phyloP scores from a whole-genome alignment of 2,329 filamentous ascomycete genomes.

The Fusarium marasasianum region DNA sequence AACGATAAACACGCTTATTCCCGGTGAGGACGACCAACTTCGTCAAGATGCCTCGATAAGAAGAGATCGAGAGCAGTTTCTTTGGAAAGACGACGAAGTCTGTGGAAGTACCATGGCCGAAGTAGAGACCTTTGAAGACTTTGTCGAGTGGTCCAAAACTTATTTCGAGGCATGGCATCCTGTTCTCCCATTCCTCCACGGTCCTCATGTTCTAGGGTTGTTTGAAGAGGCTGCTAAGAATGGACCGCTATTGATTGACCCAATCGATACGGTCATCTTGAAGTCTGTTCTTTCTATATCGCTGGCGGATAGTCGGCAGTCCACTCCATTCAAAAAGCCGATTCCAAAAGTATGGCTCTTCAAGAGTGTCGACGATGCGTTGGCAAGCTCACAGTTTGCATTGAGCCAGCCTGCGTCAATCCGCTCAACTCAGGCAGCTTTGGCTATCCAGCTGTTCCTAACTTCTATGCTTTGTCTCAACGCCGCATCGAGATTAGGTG shows the following conservation, averaged over 20 bases:
- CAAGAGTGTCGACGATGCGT: conserved; percentile 58
- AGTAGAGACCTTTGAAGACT: conserved; percentile 53
- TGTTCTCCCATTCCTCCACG: conserved; percentile 65
- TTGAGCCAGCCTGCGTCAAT: conserved; percentile 59
- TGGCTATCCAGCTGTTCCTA: conserved; percentile 64
- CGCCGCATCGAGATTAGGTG: conserved; percentile 64
- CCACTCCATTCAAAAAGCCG: conserved; percentile 32
- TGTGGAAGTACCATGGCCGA: conserved; percentile 2
- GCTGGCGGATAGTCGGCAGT: conserved; percentile 61
- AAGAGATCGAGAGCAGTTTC: conserved; percentile 22
- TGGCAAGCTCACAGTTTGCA: conserved; percentile 58
- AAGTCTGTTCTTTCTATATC: conserved; percentile 63
- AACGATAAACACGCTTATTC: conserved; percentile 53
- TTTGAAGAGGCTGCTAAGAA: conserved; percentile 55
- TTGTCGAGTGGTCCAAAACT: conserved; percentile 59
- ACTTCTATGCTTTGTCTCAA: conserved; percentile 66
- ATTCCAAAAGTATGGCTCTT: conserved; percentile 58
- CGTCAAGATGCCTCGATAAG: conserved; percentile 31
- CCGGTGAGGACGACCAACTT: conserved; percentile 66
- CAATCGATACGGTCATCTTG: neutral
- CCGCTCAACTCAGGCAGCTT: conserved; percentile 58
- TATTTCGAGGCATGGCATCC: conserved; percentile 69
- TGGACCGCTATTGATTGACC: conserved; percentile 24
- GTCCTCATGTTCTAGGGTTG: conserved; percentile 57
- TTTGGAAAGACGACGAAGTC: conserved; percentile 52